These are phyloP conservation scores for Cenchrus fungigraminus DNA, from an alignment of 176 grass and related monocot genomes.

Conservation along the genomic window DNA sequence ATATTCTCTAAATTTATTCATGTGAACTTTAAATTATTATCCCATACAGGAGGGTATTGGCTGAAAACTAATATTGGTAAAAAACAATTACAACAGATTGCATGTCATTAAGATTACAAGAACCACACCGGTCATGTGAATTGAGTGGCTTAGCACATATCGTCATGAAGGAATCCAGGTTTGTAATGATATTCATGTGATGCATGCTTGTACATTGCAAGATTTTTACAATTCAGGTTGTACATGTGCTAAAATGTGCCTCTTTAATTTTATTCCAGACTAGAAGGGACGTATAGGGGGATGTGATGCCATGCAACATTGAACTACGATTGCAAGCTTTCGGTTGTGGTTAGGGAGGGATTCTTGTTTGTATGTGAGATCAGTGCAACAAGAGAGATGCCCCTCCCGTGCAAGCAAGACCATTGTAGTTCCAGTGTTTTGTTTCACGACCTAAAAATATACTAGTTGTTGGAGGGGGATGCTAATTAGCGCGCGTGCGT, in stretches of 20 bases:
- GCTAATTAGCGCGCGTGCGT: too few species aligned
- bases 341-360: background rate
- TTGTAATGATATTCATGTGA: background rate
- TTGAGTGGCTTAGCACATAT: background rate
- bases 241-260: background rate
- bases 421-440: background rate
- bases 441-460: background rate
- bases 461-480: background rate
- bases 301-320: background rate
- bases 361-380: background rate
- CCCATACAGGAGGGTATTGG: too few species aligned
- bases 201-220: background rate
- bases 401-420: background rate
- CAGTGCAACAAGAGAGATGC: background rate
- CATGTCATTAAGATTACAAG: background rate
- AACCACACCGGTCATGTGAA: background rate
- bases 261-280: background rate
- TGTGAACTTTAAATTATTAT: too few species aligned
- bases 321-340: background rate
- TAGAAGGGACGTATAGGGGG: background rate
- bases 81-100: too few species aligned
- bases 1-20: too few species aligned
- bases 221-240: background rate
- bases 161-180: background rate
- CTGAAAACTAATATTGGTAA: too few species aligned